Conservation (phyloP, 345 rosid species). For the Crucihimalaya himalaica region DNA sequence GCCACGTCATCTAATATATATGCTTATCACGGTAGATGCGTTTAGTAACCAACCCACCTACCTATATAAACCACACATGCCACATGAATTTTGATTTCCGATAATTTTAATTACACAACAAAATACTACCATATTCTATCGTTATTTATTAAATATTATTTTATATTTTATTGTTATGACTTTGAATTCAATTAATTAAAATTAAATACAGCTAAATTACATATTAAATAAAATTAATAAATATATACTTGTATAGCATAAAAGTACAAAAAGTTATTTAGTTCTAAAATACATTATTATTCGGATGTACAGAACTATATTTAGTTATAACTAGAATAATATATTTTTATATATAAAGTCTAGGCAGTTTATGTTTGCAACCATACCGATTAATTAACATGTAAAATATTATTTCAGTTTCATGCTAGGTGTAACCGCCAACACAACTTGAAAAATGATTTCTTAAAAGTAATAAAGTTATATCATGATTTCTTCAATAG, state of each 20-base stretch:
- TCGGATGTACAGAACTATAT: too few relatives aligned
- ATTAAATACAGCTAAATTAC: too few relatives aligned
- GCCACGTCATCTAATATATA: slow-evolving; percentile 25
- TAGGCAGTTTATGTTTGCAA: neutral
- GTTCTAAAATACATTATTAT: neutral
- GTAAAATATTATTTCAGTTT: neutral
- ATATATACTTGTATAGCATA: too few relatives aligned
- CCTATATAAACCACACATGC: slow-evolving; percentile 14
- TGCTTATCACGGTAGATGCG: slow-evolving; percentile 24
- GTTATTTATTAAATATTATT: too few relatives aligned
- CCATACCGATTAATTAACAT: neutral
- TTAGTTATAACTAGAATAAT: too few relatives aligned
- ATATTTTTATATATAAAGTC: neutral
- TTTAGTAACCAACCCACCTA: slow-evolving; percentile 30
- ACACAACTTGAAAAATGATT: neutral
- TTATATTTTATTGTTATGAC: too few relatives aligned
- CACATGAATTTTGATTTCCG: slow-evolving; percentile 14
- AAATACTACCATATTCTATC: neutral
- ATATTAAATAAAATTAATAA: too few relatives aligned
- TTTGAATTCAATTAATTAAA: too few relatives aligned
- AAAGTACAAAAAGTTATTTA: neutral
- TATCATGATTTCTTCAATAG: neutral
- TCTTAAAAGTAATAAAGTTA: neutral
- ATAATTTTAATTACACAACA: too few relatives aligned
- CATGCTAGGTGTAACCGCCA: neutral